Conservation (phyloP, 352 stramenopile species). For the Phytopythium chamaehyphon region DNA sequence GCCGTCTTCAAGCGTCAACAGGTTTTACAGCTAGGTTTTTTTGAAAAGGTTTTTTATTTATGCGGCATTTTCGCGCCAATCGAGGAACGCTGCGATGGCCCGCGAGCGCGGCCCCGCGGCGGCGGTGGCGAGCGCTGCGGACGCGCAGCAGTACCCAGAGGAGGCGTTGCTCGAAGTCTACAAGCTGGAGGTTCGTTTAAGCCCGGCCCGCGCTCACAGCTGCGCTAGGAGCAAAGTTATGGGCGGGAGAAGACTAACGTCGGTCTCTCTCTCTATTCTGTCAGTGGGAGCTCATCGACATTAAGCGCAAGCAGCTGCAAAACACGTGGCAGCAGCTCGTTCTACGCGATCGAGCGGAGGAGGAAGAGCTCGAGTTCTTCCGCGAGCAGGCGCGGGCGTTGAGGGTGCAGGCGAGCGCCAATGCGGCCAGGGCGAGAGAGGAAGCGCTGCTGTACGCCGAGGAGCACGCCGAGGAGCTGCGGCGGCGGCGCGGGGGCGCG, state of each 20-base stretch:
- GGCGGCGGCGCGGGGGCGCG: background rate
- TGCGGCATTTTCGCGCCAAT: no score
- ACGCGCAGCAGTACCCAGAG: slow-evolving; percentile 24
- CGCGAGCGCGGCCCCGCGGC: slow-evolving; percentile 3
- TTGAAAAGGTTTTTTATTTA: no score
- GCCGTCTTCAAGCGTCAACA: slow-evolving; percentile 28
- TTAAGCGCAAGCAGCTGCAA: slow-evolving; percentile 43
- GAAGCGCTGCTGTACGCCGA: slow-evolving; percentile 5
- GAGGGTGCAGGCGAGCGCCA: slow-evolving; percentile 12
- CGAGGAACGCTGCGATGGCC: no score
- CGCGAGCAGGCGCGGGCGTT: slow-evolving; percentile 25
- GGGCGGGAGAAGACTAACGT: no score
- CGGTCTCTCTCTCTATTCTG: background rate
- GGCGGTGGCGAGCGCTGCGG: slow-evolving; percentile 3
- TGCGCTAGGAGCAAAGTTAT: background rate
- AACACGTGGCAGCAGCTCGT: slow-evolving; percentile 54
- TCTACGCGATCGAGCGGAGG: slow-evolving; percentile 45
- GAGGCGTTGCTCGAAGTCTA: slow-evolving; percentile 59
- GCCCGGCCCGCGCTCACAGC: background rate
- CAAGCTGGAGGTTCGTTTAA: slow-evolving; percentile 47
- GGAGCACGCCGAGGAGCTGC: slow-evolving; percentile 9
- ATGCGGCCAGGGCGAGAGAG: slow-evolving; percentile 8
- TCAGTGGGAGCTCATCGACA: slow-evolving; percentile 63
- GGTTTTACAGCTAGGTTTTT: background rate
- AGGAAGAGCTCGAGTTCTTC: slow-evolving; percentile 38